These are phyloP conservation scores for Tetrahymena thermophila DNA, from an alignment of 73 alveolate species.

Conservation along the genomic window DNA sequence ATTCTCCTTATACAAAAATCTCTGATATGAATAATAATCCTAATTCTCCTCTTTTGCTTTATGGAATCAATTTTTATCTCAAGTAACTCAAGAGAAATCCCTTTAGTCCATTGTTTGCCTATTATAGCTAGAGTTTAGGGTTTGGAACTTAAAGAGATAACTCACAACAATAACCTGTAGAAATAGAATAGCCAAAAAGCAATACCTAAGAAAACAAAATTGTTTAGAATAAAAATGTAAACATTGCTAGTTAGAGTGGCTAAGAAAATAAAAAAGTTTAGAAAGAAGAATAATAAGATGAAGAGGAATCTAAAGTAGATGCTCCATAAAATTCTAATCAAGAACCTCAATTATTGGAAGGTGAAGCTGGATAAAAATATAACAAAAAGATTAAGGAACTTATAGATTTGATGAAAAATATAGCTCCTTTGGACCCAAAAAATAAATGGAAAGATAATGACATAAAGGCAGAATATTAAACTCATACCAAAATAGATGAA, in stretches of 20 bases:
- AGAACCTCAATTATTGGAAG: background rate
- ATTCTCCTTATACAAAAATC: background rate
- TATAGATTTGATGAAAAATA: background rate
- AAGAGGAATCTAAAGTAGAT: background rate
- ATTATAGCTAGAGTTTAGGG: background rate
- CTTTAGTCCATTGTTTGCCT: background rate
- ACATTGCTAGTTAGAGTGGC: background rate
- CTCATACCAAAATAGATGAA: background rate
- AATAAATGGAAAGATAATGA: background rate
- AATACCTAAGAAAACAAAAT: background rate
- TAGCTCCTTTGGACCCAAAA: background rate
- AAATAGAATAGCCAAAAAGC: background rate
- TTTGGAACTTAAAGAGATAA: background rate
- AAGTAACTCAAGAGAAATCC: background rate
- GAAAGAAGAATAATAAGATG: background rate
- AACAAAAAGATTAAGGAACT: background rate
- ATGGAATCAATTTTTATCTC: background rate
- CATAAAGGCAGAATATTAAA: background rate
- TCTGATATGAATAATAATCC: background rate
- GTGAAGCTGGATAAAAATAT: background rate
- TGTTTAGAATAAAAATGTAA: background rate
- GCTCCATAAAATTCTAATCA: background rate
- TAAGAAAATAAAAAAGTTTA: background rate
- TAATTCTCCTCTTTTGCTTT: background rate
- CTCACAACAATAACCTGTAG: background rate